These are phyloP conservation scores for Letharia lupina DNA, from an alignment of 495 filamentous ascomycete genomes.

Conservation along the genomic window DNA sequence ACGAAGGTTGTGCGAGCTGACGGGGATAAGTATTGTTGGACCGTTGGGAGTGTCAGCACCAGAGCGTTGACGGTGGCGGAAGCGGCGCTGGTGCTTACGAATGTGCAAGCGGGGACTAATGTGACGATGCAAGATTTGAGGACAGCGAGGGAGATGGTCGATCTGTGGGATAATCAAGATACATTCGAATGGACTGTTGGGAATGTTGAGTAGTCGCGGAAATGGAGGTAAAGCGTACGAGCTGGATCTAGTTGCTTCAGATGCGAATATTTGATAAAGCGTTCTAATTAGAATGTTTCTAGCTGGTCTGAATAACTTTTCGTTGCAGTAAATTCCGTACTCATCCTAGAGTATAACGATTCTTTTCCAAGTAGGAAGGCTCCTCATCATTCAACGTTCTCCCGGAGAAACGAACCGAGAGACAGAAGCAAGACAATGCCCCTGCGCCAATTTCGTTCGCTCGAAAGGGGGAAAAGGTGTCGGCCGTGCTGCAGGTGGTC, in stretches of 20 bases:
- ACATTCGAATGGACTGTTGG: not conserved
- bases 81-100: not conserved
- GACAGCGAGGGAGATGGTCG: not conserved
- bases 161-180: not conserved
- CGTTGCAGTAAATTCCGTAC: not conserved
- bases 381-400: too few species aligned
- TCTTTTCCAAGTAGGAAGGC: not conserved
- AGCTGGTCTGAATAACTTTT: not conserved
- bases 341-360: not conserved
- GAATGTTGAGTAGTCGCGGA: not conserved
- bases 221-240: too few species aligned
- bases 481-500: too few species aligned
- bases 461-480: too few species aligned
- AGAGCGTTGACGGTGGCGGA: constrained; percentile 1
- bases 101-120: not conserved
- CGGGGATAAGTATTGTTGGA: not conserved
- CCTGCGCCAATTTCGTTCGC: too few species aligned
- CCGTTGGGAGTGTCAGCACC: not conserved
- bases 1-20: not conserved
- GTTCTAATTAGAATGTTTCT: not conserved
- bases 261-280: not conserved
- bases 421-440: too few species aligned
- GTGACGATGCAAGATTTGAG: not conserved
- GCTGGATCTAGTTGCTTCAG: not conserved
- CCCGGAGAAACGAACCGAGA: too few species aligned